Conservation (phyloP, 2,329 filamentous ascomycete genomes). For the Paecilomyces niveus region DNA sequence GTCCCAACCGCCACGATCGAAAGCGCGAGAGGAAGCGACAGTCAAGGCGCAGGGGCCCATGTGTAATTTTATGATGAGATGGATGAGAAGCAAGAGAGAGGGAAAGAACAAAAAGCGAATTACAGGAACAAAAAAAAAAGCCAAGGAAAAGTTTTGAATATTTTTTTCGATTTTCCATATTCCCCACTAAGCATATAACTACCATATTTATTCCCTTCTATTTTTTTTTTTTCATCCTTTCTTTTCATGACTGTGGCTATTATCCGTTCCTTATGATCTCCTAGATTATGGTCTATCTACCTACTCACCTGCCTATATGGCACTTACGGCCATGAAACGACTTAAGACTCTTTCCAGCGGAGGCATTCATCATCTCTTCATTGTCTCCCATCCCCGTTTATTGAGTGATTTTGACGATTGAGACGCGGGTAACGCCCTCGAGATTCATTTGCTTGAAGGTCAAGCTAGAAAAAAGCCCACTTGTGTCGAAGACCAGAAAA, state of each 20-base stretch:
- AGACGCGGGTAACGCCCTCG: not conserved
- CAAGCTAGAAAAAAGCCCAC: not conserved
- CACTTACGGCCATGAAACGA: too few relatives aligned
- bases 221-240: not conserved
- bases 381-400: not conserved
- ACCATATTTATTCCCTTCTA: not conserved
- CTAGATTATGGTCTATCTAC: not conserved
- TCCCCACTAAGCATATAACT: not conserved
- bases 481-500: not conserved
- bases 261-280: not conserved
- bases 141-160: constrained; percentile 9
- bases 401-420: not conserved
- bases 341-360: not conserved
- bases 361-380: not conserved
- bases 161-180: constrained; percentile 3
- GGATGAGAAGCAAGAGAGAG: not conserved
- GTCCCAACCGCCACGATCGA: constrained; percentile 25
- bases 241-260: not conserved
- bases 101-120: not conserved
- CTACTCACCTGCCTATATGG: too few relatives aligned
- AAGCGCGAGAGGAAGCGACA: constrained; percentile 24
- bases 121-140: constrained; percentile 3
- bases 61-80: constrained; percentile 28
- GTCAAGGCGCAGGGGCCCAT: constrained; percentile 28
- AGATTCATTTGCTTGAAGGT: not conserved